Percentiles rank a stretch among this genome's conserved stretches.
Evolutionary conservation across 495 filamentous ascomycete genomes (phyloP).

Genomic region (Aeminium ludgeri): DNA sequence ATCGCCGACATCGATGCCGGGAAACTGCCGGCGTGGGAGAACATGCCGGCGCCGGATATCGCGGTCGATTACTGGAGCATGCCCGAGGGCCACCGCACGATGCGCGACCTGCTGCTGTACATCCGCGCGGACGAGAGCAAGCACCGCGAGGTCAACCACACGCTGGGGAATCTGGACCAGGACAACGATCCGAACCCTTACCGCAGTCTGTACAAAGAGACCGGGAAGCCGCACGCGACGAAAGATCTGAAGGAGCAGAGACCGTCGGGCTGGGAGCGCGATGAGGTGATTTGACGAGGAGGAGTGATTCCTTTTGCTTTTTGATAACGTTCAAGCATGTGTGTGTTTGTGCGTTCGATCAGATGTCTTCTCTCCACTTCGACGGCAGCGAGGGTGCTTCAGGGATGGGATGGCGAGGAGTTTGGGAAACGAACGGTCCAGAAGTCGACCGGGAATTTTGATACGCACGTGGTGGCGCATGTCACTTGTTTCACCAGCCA

Average conservation of each 20-base stretch:
- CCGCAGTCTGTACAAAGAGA: constrained; percentile 53
- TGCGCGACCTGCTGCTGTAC: constrained; percentile 74
- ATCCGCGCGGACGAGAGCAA: constrained; percentile 92
- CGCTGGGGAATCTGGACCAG: constrained; percentile 35
- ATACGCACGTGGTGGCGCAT: too few relatives aligned
- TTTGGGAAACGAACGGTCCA: too few relatives aligned
- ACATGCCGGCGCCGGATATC: constrained; percentile 68
- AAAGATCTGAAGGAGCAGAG: constrained; percentile 55
- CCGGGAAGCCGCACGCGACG: constrained; percentile 42
- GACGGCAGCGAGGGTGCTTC: too few relatives aligned
- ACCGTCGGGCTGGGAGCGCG: constrained; percentile 62
- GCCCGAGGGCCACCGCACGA: constrained; percentile 64
- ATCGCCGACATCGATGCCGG: constrained; percentile 76
- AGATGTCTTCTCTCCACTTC: too few relatives aligned
- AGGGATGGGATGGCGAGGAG: too few relatives aligned
- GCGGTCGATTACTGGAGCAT: constrained; percentile 85
- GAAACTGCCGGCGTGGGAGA: constrained; percentile 64
- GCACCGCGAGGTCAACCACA: constrained; percentile 95
- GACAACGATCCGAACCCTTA: constrained; percentile 76
- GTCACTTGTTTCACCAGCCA: too few relatives aligned
- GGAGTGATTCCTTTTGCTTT: background rate
- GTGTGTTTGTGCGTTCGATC: too few relatives aligned
- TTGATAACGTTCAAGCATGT: constrained; percentile 6
- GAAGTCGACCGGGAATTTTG: too few relatives aligned
- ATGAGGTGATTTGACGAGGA: constrained; percentile 51